Conservation (phyloP, 192 early-diverging fungal species). For the Chytriomyces confervae region DNA sequence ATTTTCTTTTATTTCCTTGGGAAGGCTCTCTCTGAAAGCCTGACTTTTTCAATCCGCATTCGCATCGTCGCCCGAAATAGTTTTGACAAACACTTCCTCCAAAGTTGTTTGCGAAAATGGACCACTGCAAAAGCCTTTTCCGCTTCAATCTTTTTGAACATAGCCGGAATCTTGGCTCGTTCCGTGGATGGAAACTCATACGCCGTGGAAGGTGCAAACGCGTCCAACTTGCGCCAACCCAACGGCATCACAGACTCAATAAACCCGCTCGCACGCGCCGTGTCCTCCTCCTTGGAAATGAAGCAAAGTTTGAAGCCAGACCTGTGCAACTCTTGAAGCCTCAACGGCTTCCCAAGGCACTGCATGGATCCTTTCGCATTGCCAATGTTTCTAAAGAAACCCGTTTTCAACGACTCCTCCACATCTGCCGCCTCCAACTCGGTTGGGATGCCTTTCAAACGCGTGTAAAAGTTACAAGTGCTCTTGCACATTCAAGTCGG, state of each 20-base stretch:
- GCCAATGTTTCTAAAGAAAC: conserved; percentile 64
- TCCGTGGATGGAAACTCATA: conserved; percentile 65
- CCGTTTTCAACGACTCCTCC: conserved; percentile 42
- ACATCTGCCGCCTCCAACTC: conserved; percentile 59
- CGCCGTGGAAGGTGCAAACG: conserved; percentile 58
- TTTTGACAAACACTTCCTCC: conserved; percentile 73
- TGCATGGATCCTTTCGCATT: conserved; percentile 71
- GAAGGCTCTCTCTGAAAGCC: too few relatives aligned
- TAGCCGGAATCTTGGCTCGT: conserved; percentile 48
- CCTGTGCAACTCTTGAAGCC: conserved; percentile 74
- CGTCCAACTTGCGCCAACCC: conserved; percentile 58
- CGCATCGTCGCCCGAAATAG: conserved; percentile 31
- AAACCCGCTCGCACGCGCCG: conserved; percentile 37
- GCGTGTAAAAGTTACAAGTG: conserved; percentile 75
- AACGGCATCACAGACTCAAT: conserved; percentile 55
- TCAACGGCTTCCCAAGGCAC: conserved; percentile 66
- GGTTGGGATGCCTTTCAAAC: conserved; percentile 68
- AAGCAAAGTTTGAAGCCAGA: conserved; percentile 70
- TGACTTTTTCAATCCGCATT: conserved; percentile 20
- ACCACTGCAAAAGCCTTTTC: conserved; percentile 70
- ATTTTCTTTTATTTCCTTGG: too few relatives aligned
- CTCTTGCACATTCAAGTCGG: conserved; percentile 68
- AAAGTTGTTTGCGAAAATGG: conserved; percentile 70
- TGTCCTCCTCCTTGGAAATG: conserved; percentile 52
- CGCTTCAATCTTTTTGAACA: conserved; percentile 62